phyloP scores from a whole-genome alignment of 2,329 filamentous ascomycete genomes.

The Pyricularia grisea region DNA sequence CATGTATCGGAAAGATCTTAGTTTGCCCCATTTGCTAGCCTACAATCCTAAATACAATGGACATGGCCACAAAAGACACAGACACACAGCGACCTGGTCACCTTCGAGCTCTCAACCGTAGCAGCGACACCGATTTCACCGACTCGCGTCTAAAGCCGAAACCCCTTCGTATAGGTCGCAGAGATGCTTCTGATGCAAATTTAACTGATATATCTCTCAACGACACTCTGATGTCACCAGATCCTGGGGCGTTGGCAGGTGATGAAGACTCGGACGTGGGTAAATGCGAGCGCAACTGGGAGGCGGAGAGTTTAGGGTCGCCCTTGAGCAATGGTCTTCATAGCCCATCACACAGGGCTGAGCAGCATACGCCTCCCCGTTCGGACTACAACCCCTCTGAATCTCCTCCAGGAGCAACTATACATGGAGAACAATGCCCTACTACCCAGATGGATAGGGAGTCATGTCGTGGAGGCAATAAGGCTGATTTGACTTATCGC shows the following conservation, averaged over 20 bases:
- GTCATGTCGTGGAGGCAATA: background rate
- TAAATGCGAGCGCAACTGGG: background rate
- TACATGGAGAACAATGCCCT: background rate
- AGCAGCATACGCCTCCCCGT: background rate
- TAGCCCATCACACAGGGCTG: background rate
- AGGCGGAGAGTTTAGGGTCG: background rate
- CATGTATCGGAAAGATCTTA: background rate
- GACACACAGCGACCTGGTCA: background rate
- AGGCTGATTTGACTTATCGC: background rate
- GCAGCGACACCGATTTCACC: constrained; percentile 6
- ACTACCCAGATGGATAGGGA: background rate
- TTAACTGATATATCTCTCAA: background rate
- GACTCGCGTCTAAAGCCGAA: constrained; percentile 10
- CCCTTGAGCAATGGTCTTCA: background rate
- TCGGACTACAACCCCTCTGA: background rate
- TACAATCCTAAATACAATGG: background rate
- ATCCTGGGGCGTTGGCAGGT: background rate
- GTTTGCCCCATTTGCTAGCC: background rate
- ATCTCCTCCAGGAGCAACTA: background rate
- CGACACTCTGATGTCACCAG: background rate
- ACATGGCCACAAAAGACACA: background rate
- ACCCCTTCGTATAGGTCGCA: constrained; percentile 10
- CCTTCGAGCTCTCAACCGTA: background rate
- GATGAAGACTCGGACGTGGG: background rate
- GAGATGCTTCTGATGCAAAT: constrained; percentile 6